Conservation (phyloP, 768 basidiomycete genomes). For the Auriscalpium vulgare region DNA sequence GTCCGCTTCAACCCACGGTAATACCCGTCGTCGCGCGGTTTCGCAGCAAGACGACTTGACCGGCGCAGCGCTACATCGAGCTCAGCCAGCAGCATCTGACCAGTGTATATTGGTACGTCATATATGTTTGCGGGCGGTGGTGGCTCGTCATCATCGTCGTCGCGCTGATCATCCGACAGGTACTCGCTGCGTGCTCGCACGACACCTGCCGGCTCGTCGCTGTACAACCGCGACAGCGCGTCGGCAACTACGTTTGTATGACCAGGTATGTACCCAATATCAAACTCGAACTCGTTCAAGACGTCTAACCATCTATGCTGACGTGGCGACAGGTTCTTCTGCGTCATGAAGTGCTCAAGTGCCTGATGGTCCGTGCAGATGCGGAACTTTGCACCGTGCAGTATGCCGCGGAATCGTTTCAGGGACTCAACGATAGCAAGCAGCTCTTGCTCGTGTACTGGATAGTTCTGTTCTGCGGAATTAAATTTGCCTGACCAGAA, state of each 20-base stretch:
- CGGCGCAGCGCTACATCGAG: background rate
- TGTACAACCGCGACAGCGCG: constrained; percentile 18
- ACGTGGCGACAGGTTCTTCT: constrained; percentile 18
- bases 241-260: constrained; percentile 21
- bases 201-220: constrained; percentile 15
- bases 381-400: constrained; percentile 18
- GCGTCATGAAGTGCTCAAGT: constrained; percentile 15
- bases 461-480: constrained; percentile 17
- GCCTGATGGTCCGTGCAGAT: constrained; percentile 24
- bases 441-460: constrained; percentile 15
- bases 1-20: too few species aligned
- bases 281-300: constrained; percentile 24
- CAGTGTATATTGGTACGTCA: background rate
- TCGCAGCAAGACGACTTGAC: background rate
- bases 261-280: constrained; percentile 23
- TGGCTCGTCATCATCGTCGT: background rate
- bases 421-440: constrained; percentile 29
- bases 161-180: constrained; percentile 7
- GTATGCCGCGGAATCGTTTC: constrained; percentile 22
- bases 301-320: constrained; percentile 23
- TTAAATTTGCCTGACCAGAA: constrained; percentile 26
- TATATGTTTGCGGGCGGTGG: background rate
- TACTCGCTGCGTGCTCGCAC: constrained; percentile 18
- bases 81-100: background rate
- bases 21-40: too few species aligned